Conservation (phyloP, 2,329 filamentous ascomycete species). For the Calonectria pseudoreteaudii region DNA sequence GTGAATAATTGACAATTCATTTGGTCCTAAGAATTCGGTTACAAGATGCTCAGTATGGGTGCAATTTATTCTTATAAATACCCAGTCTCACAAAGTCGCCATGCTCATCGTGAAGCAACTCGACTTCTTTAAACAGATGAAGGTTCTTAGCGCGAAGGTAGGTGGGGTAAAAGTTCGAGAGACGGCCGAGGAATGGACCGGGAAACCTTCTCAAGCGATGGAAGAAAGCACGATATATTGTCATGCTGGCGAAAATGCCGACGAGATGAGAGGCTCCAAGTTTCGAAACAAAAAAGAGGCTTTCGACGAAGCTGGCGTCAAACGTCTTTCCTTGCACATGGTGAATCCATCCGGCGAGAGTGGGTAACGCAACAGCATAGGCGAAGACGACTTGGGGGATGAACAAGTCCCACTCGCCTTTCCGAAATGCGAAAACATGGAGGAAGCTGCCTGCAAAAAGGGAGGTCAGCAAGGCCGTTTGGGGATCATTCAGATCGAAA, state of each 20-base stretch:
- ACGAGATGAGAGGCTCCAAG: not conserved
- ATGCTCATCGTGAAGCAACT: constrained; percentile 28
- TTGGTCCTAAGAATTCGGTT: constrained; percentile 17
- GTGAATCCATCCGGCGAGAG: not conserved
- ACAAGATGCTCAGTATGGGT: not conserved
- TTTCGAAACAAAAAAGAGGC: not conserved
- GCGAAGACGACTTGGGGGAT: not conserved
- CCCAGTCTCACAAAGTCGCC: constrained; percentile 29
- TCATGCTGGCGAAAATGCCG: constrained; percentile 17
- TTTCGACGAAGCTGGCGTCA: not conserved
- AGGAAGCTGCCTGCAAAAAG: not conserved
- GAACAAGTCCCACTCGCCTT: not conserved
- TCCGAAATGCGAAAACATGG: not conserved
- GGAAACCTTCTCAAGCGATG: constrained; percentile 44
- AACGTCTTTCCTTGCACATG: not conserved
- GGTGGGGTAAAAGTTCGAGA: constrained; percentile 42
- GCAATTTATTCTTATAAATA: not conserved
- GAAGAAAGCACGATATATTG: constrained; percentile 27
- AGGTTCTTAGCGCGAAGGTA: constrained; percentile 33
- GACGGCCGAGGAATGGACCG: constrained; percentile 41
- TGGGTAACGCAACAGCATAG: not conserved
- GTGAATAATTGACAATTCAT: constrained; percentile 23
- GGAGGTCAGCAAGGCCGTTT: not conserved
- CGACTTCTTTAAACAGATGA: constrained; percentile 41
- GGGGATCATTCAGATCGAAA: not conserved